phyloP scores from a whole-genome alignment of 2,329 filamentous ascomycete genomes.

The Eurotiales sp. region DNA sequence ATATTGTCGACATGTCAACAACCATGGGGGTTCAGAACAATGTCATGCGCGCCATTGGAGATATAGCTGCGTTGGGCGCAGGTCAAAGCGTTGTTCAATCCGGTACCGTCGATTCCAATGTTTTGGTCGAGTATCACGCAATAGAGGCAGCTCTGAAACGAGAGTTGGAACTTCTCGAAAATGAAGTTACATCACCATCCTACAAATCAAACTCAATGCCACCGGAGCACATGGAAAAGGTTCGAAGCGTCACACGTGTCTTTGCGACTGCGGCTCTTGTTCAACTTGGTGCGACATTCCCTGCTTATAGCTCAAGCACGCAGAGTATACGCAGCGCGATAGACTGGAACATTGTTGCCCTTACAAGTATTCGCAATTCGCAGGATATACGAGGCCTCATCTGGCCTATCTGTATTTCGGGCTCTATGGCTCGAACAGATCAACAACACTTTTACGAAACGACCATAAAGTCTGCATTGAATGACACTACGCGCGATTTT shows the following conservation, averaged over 20 bases:
- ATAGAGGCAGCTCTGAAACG: slow-evolving; percentile 1
- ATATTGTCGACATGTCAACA: slow-evolving; percentile 11
- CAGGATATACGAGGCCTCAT: slow-evolving; percentile 15
- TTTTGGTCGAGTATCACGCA: not conserved
- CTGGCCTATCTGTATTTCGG: slow-evolving; percentile 18
- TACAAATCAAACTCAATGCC: not conserved
- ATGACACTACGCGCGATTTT: slow-evolving; percentile 18
- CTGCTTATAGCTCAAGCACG: not conserved
- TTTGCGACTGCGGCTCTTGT: slow-evolving; percentile 8
- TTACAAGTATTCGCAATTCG: slow-evolving; percentile 1
- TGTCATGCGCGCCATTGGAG: slow-evolving; percentile 16
- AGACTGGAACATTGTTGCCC: slow-evolving; percentile 4
- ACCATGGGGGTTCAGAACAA: slow-evolving; percentile 17
- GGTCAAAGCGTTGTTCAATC: not conserved
- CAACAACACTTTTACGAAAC: slow-evolving; percentile 14
- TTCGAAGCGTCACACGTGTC: not conserved
- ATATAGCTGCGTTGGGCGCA: slow-evolving; percentile 11
- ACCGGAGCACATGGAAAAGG: not conserved
- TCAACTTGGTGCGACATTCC: not conserved
- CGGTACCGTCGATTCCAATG: no score
- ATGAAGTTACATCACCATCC: not conserved
- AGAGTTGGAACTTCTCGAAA: not conserved
- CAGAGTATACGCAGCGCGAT: not conserved
- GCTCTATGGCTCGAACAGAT: slow-evolving; percentile 15
- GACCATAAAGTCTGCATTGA: slow-evolving; percentile 13